Conservation (phyloP, 345 rosid genomes). For the Sonneratia caseolaris region DNA sequence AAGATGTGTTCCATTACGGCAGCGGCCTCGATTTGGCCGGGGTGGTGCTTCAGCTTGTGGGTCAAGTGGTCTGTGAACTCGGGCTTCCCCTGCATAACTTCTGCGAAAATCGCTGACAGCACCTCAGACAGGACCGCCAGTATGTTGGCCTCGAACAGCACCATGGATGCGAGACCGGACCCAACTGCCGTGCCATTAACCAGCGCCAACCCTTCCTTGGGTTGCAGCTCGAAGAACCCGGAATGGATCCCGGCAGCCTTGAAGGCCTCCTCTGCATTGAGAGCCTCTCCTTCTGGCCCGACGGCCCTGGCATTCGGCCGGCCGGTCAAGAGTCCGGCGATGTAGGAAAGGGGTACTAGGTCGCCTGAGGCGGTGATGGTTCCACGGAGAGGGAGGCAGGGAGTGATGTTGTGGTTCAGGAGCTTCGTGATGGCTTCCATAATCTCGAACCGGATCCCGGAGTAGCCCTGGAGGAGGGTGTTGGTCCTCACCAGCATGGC, state of each 20-base stretch:
- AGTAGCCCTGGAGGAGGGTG: slow-evolving; percentile 72
- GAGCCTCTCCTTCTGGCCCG: slow-evolving; percentile 45
- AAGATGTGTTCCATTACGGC: slow-evolving; percentile 48
- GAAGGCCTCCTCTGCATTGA: slow-evolving; percentile 41
- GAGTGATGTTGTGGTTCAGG: slow-evolving; percentile 55
- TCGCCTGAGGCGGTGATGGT: slow-evolving; percentile 64
- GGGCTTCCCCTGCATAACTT: slow-evolving; percentile 44
- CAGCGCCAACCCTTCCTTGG: slow-evolving; percentile 65
- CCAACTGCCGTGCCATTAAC: slow-evolving; percentile 69
- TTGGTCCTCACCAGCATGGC: slow-evolving; percentile 69
- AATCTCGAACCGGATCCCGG: slow-evolving; percentile 63
- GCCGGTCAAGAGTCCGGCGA: slow-evolving; percentile 54
- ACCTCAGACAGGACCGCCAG: slow-evolving; percentile 30
- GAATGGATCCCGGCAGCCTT: slow-evolving; percentile 26
- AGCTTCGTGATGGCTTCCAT: slow-evolving; percentile 56
- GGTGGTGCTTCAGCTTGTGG: slow-evolving; percentile 48
- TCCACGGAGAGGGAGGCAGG: slow-evolving; percentile 64
- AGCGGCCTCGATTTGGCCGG: slow-evolving; percentile 49
- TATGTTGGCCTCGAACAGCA: slow-evolving; percentile 34
- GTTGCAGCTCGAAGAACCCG: slow-evolving; percentile 48
- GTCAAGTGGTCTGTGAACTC: slow-evolving; percentile 49
- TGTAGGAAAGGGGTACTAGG: slow-evolving; percentile 66
- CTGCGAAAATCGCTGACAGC: slow-evolving; percentile 38
- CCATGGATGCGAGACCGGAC: slow-evolving; percentile 56
- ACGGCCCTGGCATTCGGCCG: slow-evolving; percentile 46